A percentile compares a stretch with the other conserved stretches of the same genome.
phyloP scores from a whole-genome alignment of 768 basidiomycete genomes.

The Symmetrospora coprosmae region DNA sequence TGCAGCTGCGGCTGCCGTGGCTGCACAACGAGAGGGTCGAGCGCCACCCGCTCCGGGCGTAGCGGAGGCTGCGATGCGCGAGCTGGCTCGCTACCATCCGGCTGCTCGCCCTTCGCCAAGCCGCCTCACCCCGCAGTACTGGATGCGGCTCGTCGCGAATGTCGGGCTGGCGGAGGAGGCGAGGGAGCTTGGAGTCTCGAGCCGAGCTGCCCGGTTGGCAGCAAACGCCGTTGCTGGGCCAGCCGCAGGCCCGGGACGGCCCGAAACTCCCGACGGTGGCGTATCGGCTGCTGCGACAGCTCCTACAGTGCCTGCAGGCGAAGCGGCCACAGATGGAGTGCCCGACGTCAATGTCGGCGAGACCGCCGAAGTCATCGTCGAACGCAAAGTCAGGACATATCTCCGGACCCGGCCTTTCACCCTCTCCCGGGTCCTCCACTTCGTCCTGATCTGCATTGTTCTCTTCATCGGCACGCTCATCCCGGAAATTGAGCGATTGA shows the following conservation, averaged over 20 bases:
- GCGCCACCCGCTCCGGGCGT: too few relatives aligned
- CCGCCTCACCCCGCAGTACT: conserved; percentile 29
- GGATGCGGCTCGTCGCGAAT: conserved; percentile 30
- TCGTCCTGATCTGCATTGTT: conserved; percentile 18
- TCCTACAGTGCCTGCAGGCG: too few relatives aligned
- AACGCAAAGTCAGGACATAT: too few relatives aligned
- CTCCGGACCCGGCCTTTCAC: too few relatives aligned
- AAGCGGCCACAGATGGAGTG: too few relatives aligned
- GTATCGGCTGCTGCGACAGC: background rate
- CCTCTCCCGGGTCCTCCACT: background rate
- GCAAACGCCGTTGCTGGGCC: background rate
- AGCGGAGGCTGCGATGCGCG: background rate
- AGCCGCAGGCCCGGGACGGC: background rate
- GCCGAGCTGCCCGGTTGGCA: conserved; percentile 23
- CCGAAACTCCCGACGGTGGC: background rate
- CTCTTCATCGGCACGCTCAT: conserved; percentile 32
- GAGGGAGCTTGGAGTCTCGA: conserved; percentile 29
- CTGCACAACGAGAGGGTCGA: background rate
- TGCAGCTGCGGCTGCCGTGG: background rate
- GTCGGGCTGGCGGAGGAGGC: conserved; percentile 30
- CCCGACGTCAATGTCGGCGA: too few relatives aligned
- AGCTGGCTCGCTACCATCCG: background rate
- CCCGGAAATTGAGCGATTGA: conserved; percentile 31
- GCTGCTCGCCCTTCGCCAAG: background rate
- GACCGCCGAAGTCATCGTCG: too few relatives aligned